A percentile compares a stretch with the other conserved stretches of the same genome.
These are phyloP conservation scores for Leccinum arenicola DNA, from an alignment of 768 basidiomycete genomes.

Conservation along the genomic window DNA sequence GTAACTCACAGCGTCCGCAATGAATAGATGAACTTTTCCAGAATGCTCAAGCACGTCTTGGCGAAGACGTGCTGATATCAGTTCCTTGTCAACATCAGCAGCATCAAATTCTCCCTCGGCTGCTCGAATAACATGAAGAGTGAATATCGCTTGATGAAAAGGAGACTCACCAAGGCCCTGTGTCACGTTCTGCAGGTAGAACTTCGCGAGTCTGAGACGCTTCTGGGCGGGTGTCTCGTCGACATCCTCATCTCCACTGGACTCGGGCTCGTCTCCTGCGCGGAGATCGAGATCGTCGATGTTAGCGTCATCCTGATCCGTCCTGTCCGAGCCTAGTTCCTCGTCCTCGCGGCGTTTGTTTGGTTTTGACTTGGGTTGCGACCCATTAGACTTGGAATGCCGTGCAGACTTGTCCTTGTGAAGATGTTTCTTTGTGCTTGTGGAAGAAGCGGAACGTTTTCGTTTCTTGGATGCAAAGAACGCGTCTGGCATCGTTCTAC, in stretches of 20 bases:
- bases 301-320: slow-evolving; percentile 47
- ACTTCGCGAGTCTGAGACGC: slow-evolving; percentile 81
- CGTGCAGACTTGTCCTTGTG: slow-evolving; percentile 7
- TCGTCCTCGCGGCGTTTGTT: slow-evolving; percentile 45
- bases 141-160: neutral
- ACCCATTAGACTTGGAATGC: slow-evolving; percentile 24
- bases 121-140: slow-evolving; percentile 3
- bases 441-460: slow-evolving; percentile 44
- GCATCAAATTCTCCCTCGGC: slow-evolving; percentile 94
- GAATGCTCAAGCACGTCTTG: slow-evolving; percentile 90
- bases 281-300: slow-evolving; percentile 79
- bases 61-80: slow-evolving; percentile 86
- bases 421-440: slow-evolving; percentile 27
- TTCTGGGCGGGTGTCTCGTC: slow-evolving; percentile 94
- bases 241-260: slow-evolving; percentile 80
- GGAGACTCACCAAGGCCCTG: slow-evolving; percentile 57
- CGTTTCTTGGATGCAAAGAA: slow-evolving; percentile 76
- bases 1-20: slow-evolving; percentile 65
- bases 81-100: slow-evolving; percentile 90
- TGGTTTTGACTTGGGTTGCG: slow-evolving; percentile 15
- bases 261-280: slow-evolving; percentile 50
- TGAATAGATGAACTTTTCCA: slow-evolving; percentile 80
- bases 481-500: slow-evolving; percentile 72
- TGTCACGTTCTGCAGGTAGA: slow-evolving; percentile 86
- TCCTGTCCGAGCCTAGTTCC: slow-evolving; percentile 64